These are phyloP conservation scores for Graphium sp. DNA, from an alignment of 2,329 filamentous ascomycete genomes.

Conservation along the genomic window DNA sequence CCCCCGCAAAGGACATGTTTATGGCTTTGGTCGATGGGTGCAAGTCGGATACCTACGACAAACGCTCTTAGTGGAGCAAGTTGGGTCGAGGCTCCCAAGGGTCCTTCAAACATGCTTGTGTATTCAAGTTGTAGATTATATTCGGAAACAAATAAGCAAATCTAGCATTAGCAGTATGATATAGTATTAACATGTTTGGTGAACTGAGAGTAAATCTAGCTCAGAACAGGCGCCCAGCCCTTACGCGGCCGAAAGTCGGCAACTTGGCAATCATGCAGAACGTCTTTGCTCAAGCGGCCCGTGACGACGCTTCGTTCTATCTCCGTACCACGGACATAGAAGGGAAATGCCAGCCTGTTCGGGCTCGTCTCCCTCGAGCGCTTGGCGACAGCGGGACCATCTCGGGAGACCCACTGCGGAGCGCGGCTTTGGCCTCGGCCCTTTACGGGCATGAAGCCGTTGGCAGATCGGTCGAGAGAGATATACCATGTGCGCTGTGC, in stretches of 20 bases:
- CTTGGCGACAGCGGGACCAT: conserved; percentile 8
- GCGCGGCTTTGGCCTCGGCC: conserved; percentile 10
- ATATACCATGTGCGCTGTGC: conserved; percentile 53
- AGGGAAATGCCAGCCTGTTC: conserved; percentile 29
- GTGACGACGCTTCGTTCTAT: conserved; percentile 51
- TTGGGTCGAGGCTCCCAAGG: no score
- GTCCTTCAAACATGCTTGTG: no score
- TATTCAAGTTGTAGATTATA: no score
- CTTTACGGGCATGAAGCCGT: conserved; percentile 30
- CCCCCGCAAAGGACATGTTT: no score
- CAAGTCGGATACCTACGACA: no score
- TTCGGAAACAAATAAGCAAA: no score
- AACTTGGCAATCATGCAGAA: conserved; percentile 45
- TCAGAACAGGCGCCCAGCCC: conserved; percentile 37
- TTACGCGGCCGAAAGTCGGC: conserved; percentile 35
- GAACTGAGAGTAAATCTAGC: conserved; percentile 13
- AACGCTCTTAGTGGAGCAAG: no score
- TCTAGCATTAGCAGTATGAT: no score
- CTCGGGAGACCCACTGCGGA: no score
- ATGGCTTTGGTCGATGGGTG: no score
- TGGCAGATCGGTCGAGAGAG: conserved; percentile 43
- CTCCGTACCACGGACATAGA: conserved; percentile 43
- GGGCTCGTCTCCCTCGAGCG: conserved; percentile 4
- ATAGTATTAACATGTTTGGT: no score
- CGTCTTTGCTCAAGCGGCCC: conserved; percentile 37